Evolutionary conservation across 805 yeast genomes (phyloP), one percentile per base, ranked within the genome.

Genomic region (Schizosaccharomyces osmophilus): DNA sequence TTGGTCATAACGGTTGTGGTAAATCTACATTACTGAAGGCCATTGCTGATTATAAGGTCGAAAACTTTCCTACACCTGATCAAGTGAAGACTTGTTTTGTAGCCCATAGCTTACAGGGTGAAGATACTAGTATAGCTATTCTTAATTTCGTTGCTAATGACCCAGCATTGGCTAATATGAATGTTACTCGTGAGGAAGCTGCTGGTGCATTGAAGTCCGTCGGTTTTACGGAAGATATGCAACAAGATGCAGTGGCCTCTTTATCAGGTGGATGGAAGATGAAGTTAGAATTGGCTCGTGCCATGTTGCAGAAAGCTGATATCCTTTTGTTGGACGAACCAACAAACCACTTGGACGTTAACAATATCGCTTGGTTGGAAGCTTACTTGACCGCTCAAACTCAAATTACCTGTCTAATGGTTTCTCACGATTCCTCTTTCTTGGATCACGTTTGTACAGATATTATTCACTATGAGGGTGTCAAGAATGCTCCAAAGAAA

Each of bases 1-100:
- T 96, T 78, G 98, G 98, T 71, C 79, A 97, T 75, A 90, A 90
- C 71, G 98, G 98, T 79, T 97, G 96, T 63, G 98, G 98, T 77
- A 90, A 90, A 74, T 88, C 97, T 15, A 90, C 98, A 17, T 78
- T 90, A 68, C 88, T 90, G 97, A 82, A 97, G 73, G 84, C 97
- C 39, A 93, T 90, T 68, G 87, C 95, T 62, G 87, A 87, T 69
- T 97, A 97, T 63, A 95, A 90, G 75, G 78, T 90, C 65, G 97
- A 90, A 75, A 97, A 97, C 3, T 90, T 93, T 82, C 98, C 98
- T 55, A 84, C 86, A 67, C 83, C 87, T 68, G 80, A 84, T 62
- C 84, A 83, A 69, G 76, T 93, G 65, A 82, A 85, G 72, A 90
- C 97, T 39, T 88, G 97, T 75, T 93, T 90, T 68, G 97, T 90